Percentiles rank a stretch among this genome's conserved stretches.
Conservation (phyloP, 2,329 filamentous ascomycete genomes). For the Pestalotiopsis sp. region DNA sequence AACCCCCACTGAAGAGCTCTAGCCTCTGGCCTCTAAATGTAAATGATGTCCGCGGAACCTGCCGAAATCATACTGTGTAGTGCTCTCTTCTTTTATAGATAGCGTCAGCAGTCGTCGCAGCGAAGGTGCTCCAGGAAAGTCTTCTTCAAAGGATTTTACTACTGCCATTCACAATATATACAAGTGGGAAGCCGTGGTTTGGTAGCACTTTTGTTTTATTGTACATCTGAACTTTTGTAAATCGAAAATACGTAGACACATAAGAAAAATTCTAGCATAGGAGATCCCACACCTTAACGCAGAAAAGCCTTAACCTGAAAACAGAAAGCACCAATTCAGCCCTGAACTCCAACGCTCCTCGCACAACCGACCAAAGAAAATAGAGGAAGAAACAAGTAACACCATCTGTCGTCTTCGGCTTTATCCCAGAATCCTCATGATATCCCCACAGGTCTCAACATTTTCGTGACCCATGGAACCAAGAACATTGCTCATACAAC, state of each 20-base stretch:
- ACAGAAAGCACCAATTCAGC: background rate
- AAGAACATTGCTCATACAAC: slow-evolving; percentile 7
- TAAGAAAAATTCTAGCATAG: background rate
- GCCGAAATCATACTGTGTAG: background rate
- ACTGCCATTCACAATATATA: too few species aligned
- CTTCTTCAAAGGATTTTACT: too few species aligned
- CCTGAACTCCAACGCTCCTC: background rate
- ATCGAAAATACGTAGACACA: background rate
- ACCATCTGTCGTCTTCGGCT: background rate
- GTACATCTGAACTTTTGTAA: background rate
- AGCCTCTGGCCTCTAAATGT: background rate
- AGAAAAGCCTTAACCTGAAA: background rate
- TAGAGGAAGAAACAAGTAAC: too few species aligned
- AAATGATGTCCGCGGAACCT: background rate
- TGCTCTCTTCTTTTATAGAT: too few species aligned
- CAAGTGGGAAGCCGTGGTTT: background rate
- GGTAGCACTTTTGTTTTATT: background rate
- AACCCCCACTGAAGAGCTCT: background rate
- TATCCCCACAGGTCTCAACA: background rate
- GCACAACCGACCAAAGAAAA: background rate
- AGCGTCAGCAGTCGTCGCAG: too few species aligned
- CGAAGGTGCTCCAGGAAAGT: too few species aligned
- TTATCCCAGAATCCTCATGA: background rate
- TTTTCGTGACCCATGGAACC: slow-evolving; percentile 4
- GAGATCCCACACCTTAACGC: background rate